These are phyloP conservation scores for Colletotrichum orbiculare DNA, from an alignment of 2,329 filamentous ascomycete genomes.

Conservation along the genomic window DNA sequence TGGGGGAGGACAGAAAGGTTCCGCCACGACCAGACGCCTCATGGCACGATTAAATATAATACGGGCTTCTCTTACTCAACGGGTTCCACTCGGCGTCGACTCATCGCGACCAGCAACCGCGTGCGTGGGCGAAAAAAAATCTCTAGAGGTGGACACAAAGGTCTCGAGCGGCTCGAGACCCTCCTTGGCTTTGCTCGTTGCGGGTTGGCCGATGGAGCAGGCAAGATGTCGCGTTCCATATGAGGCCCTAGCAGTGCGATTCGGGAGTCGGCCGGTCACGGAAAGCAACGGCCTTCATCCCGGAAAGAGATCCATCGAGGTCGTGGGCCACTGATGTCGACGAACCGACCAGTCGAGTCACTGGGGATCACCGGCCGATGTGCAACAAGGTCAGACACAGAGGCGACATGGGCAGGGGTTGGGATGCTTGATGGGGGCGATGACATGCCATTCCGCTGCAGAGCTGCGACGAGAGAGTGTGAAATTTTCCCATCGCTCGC, in stretches of 20 bases:
- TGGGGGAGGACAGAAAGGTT: constrained; percentile 21
- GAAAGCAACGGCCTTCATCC: constrained; percentile 26
- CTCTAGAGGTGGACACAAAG: constrained; percentile 27
- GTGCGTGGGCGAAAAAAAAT: constrained; percentile 24
- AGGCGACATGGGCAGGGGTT: too few relatives aligned
- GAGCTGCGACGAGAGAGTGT: not conserved
- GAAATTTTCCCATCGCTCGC: not conserved
- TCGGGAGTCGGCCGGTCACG: constrained; percentile 32
- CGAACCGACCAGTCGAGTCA: not conserved
- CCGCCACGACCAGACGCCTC: constrained; percentile 13
- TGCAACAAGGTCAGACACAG: not conserved
- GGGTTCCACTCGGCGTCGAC: constrained; percentile 33
- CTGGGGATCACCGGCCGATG: too few relatives aligned
- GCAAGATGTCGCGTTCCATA: constrained; percentile 17
- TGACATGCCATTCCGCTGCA: constrained; percentile 29
- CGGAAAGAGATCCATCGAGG: constrained; percentile 23
- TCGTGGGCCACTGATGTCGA: constrained; percentile 5
- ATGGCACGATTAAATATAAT: constrained; percentile 34
- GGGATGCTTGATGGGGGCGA: constrained; percentile 3
- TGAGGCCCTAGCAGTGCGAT: constrained; percentile 11
- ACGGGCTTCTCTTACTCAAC: constrained; percentile 28
- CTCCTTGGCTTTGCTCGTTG: constrained; percentile 23
- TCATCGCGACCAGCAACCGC: constrained; percentile 33
- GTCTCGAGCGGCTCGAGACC: constrained; percentile 23
- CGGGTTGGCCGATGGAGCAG: constrained; percentile 29